phyloP scores from a whole-genome alignment of 371 early-diverging fungal species.

The Umbelopsis sp. region DNA sequence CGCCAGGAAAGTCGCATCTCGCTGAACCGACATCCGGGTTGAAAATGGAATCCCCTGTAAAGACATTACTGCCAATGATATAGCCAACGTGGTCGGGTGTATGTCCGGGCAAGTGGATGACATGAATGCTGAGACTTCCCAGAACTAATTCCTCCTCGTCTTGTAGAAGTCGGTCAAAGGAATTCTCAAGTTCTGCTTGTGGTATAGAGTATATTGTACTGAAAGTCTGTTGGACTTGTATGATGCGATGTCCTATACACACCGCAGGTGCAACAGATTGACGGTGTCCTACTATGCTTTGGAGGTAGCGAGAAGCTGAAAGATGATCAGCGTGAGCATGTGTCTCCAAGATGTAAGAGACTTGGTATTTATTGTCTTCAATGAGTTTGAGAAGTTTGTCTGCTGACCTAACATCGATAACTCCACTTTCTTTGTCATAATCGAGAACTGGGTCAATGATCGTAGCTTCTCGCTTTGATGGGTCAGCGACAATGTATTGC shows the following conservation, averaged over 20 bases:
- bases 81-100: constrained; percentile 2
- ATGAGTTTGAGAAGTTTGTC: not conserved
- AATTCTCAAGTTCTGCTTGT: not conserved
- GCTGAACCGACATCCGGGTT: constrained; percentile 3
- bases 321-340: constrained; percentile 4
- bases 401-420: not conserved
- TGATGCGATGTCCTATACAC: not conserved
- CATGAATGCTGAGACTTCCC: not conserved
- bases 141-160: not conserved
- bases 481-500: constrained; percentile 5
- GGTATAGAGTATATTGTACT: not conserved
- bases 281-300: not conserved
- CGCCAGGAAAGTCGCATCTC: not conserved
- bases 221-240: constrained; percentile 1
- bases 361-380: not conserved
- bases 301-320: constrained; percentile 7
- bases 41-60: not conserved
- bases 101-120: not conserved
- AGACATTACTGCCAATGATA: not conserved
- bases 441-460: constrained; percentile 5
- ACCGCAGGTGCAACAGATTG: not conserved
- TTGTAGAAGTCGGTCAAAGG: not conserved
- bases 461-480: not conserved
- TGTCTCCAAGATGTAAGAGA: not conserved
- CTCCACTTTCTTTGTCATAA: constrained; percentile 1